Evolutionary conservation across 305 asterid genomes (phyloP).

Genomic region (Plantago lanceolata): DNA sequence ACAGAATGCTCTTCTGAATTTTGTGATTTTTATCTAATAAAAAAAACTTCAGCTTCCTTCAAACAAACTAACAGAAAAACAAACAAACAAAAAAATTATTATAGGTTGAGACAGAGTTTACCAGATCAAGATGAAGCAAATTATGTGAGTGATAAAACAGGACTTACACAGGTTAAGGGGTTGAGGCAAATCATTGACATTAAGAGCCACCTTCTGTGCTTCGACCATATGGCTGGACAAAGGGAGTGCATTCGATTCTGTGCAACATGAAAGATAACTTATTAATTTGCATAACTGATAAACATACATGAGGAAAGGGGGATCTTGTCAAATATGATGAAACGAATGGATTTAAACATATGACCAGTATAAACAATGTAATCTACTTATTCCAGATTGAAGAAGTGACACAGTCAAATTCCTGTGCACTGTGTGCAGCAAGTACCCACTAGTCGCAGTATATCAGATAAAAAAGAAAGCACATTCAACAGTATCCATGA

Average conservation of each 20-base stretch:
- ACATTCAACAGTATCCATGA: too few species aligned
- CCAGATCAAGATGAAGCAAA: slow-evolving; percentile 10
- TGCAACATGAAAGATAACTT: slow-evolving; percentile 22
- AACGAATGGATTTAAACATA: background rate
- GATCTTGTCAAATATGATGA: background rate
- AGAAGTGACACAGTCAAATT: too few species aligned
- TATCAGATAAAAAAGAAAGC: too few species aligned
- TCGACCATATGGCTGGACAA: slow-evolving; percentile 99
- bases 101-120: background rate
- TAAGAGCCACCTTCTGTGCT: slow-evolving; percentile 93
- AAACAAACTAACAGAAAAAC: too few species aligned
- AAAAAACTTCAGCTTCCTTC: too few species aligned
- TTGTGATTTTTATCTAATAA: too few species aligned
- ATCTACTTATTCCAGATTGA: too few species aligned
- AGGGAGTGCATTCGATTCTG: slow-evolving; percentile 96
- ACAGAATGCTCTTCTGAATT: too few species aligned
- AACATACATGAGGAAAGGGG: background rate
- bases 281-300: slow-evolving; percentile 15
- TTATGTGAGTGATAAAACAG: slow-evolving; percentile 8
- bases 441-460: too few species aligned
- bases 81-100: too few species aligned
- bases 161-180: slow-evolving; percentile 86
- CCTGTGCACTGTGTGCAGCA: too few species aligned
- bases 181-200: slow-evolving; percentile 97
- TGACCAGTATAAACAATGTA: too few species aligned